Evolutionary conservation across 768 basidiomycete species (phyloP), one percentile per base, ranked within the genome.

Genomic region (Boletellus ananiceps): DNA sequence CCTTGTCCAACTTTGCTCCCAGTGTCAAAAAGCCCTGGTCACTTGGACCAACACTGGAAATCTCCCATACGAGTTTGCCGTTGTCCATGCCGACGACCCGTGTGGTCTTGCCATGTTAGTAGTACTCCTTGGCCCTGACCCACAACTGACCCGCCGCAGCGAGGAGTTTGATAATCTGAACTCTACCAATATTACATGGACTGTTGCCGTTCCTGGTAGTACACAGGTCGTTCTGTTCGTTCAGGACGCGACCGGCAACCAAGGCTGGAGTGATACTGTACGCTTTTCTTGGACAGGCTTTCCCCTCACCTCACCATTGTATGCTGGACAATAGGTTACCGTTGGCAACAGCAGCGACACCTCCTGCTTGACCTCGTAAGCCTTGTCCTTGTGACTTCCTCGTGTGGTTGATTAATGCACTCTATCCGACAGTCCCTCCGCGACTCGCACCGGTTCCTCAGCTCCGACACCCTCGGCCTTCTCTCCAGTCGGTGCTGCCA

Each of bases 221-320:
- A 72, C 71, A 18, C 52, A 69, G 25, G 71, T 84, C 34, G 62
- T 72, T 54, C 53, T 88, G 29, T 83, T 76, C 14, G 52, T 87
- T 15, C 64, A 76, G 51, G 85, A 88, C 60, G 58, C 67, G 2
- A 46, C 58, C 31, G 78, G 71, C 25, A 61, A 82, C 3, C 85
- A 88, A 57, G 86, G 77, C 3, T 91, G 88, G 88, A 81, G 79
- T 55, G 72, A 69, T 32, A 57, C 55, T 11, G 87, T 88, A 52
- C 61, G 81, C 74, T 15, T 52, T 39, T 37, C 40, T 13, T 32
- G 14, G 21, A 39, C 16, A 12, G 11, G 9, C 1, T 15, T 9
- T 25, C 19, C 18, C 35, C 15, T 27, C 35, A 9, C 15, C 32
- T 36, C 5, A 23, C 13, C 9, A 29, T 42, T 41, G 25, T 23